Conservation (phyloP, 2,329 filamentous ascomycete genomes). For the Colletotrichum phormii region DNA sequence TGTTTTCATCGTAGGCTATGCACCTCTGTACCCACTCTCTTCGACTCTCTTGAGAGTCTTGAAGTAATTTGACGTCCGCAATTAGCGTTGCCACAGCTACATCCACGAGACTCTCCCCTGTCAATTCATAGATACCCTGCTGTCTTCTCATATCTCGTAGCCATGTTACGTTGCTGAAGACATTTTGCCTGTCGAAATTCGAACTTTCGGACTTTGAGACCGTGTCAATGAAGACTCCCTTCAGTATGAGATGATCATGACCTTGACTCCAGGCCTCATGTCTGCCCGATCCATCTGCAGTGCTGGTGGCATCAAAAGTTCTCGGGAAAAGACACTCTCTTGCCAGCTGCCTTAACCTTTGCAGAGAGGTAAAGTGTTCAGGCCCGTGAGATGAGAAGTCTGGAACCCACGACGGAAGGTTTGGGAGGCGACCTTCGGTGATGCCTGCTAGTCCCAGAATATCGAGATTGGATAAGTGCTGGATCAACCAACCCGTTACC, state of each 20-base stretch:
- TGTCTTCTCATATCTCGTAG: slow-evolving; percentile 1
- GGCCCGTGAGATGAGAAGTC: slow-evolving; percentile 17
- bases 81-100: slow-evolving; percentile 6
- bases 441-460: slow-evolving; percentile 15
- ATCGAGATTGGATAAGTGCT: slow-evolving; percentile 20
- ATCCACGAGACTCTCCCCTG: not conserved
- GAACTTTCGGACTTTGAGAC: not conserved
- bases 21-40: slow-evolving; percentile 10
- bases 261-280: not conserved
- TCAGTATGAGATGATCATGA: not conserved
- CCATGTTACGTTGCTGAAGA: slow-evolving; percentile 16
- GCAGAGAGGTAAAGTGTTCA: not conserved
- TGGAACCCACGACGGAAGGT: slow-evolving; percentile 24
- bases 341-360: not conserved
- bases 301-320: slow-evolving; percentile 4
- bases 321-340: not conserved
- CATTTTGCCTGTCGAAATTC: not conserved
- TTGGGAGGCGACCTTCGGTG: not conserved
- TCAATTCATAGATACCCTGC: not conserved
- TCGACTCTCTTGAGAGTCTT: not conserved
- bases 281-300: not conserved
- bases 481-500: slow-evolving; percentile 7
- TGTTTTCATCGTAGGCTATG: not conserved
- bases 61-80: not conserved
- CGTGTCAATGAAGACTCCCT: not conserved